phyloP scores from a whole-genome alignment of 805 yeast species.

The Pichia insulana region DNA sequence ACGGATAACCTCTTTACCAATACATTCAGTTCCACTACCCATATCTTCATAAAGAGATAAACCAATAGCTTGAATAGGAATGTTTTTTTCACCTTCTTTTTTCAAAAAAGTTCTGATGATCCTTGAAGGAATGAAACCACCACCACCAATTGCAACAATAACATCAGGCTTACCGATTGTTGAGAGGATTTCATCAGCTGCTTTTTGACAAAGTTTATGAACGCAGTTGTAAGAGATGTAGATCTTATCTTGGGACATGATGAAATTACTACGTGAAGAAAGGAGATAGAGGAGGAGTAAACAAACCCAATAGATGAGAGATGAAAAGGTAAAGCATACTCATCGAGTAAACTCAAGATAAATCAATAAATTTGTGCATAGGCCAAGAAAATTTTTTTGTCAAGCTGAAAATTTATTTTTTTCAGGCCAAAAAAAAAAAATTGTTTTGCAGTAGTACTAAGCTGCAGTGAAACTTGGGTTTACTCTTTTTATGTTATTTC shows the following conservation, averaged over 20 bases:
- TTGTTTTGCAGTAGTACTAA: no score
- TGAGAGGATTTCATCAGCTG: constrained; percentile 25
- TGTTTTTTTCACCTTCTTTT: constrained; percentile 50
- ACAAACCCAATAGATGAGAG: no score
- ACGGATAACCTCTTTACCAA: constrained; percentile 75
- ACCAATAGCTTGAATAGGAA: constrained; percentile 65
- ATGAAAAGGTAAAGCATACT: not conserved
- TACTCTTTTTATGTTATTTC: not conserved
- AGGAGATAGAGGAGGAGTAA: no score
- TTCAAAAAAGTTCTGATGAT: constrained; percentile 57
- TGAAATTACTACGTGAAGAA: no score
- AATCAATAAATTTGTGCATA: not conserved
- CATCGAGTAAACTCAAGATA: not conserved
- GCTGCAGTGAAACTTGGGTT: no score
- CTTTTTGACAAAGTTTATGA: constrained; percentile 69
- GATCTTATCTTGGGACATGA: constrained; percentile 34
- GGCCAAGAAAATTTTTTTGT: not conserved
- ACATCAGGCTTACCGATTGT: constrained; percentile 36
- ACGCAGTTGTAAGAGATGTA: constrained; percentile 73
- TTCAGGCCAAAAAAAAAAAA: not conserved
- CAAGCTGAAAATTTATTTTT: not conserved
- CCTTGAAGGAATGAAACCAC: constrained; percentile 65
- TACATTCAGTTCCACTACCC: constrained; percentile 39
- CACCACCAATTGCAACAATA: constrained; percentile 64
- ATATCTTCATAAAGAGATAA: constrained; percentile 55